A percentile compares a stretch with the other conserved stretches of the same genome.
Conservation (phyloP, 73 alveolate species). For the Effrenium voratum region DNA sequence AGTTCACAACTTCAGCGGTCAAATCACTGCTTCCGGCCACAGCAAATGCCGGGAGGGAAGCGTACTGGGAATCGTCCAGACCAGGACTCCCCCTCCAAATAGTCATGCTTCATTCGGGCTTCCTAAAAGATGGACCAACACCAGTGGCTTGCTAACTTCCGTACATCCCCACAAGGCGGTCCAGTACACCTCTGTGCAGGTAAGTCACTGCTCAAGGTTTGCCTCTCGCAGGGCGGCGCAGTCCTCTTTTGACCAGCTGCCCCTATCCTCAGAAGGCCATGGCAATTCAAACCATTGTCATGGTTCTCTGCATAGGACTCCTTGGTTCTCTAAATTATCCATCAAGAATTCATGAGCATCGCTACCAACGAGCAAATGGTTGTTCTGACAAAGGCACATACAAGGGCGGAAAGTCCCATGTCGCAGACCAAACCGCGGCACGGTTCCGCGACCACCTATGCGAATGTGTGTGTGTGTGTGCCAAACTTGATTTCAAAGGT, state of each 20-base stretch:
- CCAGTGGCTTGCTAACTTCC: not conserved
- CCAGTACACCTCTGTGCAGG: not conserved
- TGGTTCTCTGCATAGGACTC: too few relatives aligned
- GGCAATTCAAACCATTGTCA: too few relatives aligned
- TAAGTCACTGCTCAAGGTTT: constrained; percentile 53
- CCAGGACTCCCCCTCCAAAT: not conserved
- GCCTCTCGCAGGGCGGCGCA: constrained; percentile 55
- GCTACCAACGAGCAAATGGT: not conserved
- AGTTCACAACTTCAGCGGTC: too few relatives aligned
- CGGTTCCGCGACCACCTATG: not conserved
- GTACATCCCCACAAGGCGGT: not conserved
- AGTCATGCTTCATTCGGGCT: too few relatives aligned
- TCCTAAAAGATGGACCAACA: not conserved
- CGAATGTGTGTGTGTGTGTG: too few relatives aligned
- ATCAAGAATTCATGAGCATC: too few relatives aligned
- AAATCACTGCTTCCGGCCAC: not conserved
- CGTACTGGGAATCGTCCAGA: not conserved
- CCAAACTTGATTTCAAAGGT: too few relatives aligned
- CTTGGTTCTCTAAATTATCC: too few relatives aligned
- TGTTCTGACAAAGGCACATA: not conserved
- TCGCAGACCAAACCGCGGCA: not conserved
- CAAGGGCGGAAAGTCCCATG: not conserved
- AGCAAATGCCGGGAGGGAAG: not conserved
- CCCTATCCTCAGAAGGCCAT: constrained; percentile 37
- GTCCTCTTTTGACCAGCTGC: constrained; percentile 56